phyloP scores from a whole-genome alignment of 768 basidiomycete genomes.

The Mycena capillaripes region DNA sequence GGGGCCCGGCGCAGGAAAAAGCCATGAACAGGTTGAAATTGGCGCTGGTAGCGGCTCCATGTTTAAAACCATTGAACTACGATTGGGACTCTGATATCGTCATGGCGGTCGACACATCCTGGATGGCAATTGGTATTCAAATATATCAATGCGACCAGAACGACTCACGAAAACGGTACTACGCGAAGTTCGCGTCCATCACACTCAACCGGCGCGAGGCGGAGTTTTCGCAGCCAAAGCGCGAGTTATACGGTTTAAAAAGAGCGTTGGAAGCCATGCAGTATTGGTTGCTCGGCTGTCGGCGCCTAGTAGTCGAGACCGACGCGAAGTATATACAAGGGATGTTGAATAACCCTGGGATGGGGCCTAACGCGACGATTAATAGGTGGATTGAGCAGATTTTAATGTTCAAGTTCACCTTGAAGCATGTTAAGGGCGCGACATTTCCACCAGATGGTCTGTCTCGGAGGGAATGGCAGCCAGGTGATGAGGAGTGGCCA shows the following conservation, averaged over 20 bases:
- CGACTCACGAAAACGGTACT: constrained; percentile 40
- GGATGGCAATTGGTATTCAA: constrained; percentile 52
- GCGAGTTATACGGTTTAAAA: constrained; percentile 55
- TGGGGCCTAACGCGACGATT: constrained; percentile 50
- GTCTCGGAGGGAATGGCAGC: constrained; percentile 39
- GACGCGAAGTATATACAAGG: constrained; percentile 52
- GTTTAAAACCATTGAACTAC: constrained; percentile 42
- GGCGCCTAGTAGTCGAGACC: constrained; percentile 49
- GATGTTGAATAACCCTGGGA: constrained; percentile 50
- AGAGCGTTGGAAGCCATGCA: constrained; percentile 37
- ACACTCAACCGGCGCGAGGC: constrained; percentile 50
- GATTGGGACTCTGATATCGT: too few species aligned
- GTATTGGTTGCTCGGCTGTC: constrained; percentile 39
- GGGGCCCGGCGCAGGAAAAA: constrained; percentile 42
- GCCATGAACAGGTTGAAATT: constrained; percentile 41
- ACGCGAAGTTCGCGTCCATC: constrained; percentile 54
- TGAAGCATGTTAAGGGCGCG: constrained; percentile 46
- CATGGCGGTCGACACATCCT: constrained; percentile 46
- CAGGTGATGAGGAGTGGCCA: constrained; percentile 35
- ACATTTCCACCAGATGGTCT: too few species aligned
- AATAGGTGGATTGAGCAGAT: constrained; percentile 55
- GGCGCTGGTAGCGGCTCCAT: constrained; percentile 37
- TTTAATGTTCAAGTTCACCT: constrained; percentile 47
- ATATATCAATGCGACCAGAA: constrained; percentile 49
- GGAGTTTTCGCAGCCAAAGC: constrained; percentile 54